Percentiles rank a stretch among this genome's conserved stretches.
Evolutionary conservation across 176 grass and related monocot genomes (phyloP).

Genomic region (Phoenix dactylifera): DNA sequence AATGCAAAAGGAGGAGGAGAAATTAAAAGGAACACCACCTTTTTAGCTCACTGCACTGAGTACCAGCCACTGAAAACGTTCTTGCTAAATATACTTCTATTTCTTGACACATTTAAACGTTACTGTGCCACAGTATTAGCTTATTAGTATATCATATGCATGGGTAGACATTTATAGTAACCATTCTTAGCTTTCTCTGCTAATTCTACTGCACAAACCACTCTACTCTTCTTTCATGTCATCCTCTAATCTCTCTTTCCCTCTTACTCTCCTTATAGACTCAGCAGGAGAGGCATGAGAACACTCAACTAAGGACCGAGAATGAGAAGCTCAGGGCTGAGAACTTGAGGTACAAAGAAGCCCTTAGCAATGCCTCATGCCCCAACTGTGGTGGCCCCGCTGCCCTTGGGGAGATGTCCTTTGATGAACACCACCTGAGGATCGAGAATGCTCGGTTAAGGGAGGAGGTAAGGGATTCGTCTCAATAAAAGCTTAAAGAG

Average conservation of each 20-base stretch:
- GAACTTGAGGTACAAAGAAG: slow-evolving; percentile 76
- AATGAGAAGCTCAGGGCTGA: slow-evolving; percentile 77
- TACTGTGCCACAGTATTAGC: too few species aligned
- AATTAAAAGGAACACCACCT: too few species aligned
- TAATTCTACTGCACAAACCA: too few species aligned
- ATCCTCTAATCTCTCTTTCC: background rate
- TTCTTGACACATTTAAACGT: too few species aligned
- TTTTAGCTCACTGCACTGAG: too few species aligned
- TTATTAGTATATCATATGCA: too few species aligned
- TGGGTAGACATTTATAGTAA: too few species aligned
- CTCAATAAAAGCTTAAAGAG: background rate
- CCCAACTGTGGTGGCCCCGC: slow-evolving; percentile 82
- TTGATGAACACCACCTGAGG: slow-evolving; percentile 76
- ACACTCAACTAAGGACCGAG: slow-evolving; percentile 46
- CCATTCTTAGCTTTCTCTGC: too few species aligned
- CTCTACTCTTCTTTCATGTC: too few species aligned
- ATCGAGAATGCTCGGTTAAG: slow-evolving; percentile 74
- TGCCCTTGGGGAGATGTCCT: slow-evolving; percentile 73
- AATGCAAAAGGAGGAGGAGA: too few species aligned
- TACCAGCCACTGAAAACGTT: too few species aligned
- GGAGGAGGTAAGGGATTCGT: slow-evolving; percentile 35
- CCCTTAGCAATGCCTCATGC: slow-evolving; percentile 53
- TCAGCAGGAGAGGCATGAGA: slow-evolving; percentile 77
- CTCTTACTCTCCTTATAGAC: slow-evolving; percentile 30
- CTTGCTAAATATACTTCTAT: too few species aligned